These are phyloP conservation scores for Acanthamoeba rhysodes DNA, from an alignment of 208 protist genomes.

Conservation along the genomic window DNA sequence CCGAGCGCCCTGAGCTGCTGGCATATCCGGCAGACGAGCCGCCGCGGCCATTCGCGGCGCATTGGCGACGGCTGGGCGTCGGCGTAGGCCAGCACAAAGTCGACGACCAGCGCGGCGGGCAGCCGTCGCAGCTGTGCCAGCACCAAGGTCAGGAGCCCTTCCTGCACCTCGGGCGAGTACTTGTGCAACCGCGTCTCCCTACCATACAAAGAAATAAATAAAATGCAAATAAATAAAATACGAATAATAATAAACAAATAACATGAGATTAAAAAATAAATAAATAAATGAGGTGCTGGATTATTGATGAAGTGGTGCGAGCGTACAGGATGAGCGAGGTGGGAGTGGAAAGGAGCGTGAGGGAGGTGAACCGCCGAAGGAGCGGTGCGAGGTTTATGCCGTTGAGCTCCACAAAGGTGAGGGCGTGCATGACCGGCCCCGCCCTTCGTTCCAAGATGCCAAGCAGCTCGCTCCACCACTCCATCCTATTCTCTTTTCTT, in stretches of 20 bases:
- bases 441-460: background rate
- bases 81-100: conserved; percentile 11
- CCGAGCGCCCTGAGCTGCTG: background rate
- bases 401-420: conserved; percentile 33
- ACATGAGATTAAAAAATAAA: background rate
- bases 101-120: background rate
- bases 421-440: background rate
- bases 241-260: background rate
- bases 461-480: conserved; percentile 19
- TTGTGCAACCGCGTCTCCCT: conserved; percentile 18
- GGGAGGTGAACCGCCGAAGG: background rate
- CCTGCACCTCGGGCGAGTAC: background rate
- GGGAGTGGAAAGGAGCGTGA: conserved; percentile 1
- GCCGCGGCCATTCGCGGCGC: background rate
- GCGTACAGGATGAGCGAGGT: background rate
- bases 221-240: background rate
- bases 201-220: background rate
- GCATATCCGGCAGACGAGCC: conserved; percentile 13
- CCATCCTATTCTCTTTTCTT: background rate
- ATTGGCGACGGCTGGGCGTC: conserved; percentile 20
- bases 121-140: conserved; percentile 10
- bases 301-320: too few relatives aligned
- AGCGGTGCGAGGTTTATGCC: conserved; percentile 20
- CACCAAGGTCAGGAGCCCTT: conserved; percentile 14
- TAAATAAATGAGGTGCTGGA: background rate